Percentiles rank a stretch among this genome's conserved stretches.
Evolutionary conservation across 805 yeast genomes (phyloP).

Genomic region (Kurtzmaniella cleridarum): DNA sequence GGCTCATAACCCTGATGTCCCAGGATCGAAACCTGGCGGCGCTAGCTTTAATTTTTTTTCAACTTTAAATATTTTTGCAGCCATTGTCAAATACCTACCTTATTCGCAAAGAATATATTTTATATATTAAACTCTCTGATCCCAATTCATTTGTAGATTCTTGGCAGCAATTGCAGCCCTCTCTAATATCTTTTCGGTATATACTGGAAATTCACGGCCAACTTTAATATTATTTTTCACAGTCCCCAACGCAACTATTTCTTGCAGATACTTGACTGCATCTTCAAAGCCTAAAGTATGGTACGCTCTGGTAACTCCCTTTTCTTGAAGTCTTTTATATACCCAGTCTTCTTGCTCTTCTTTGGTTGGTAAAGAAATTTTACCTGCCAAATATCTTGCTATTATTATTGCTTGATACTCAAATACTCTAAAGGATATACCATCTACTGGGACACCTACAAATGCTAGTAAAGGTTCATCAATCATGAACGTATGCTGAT

Average conservation of each 20-base stretch:
- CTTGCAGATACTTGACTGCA: conserved; percentile 18
- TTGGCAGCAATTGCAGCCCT: conserved; percentile 11
- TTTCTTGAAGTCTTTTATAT: conserved; percentile 25
- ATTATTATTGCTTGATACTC: conserved; percentile 62
- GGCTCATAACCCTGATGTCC: conserved; percentile 99
- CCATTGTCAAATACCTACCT: not conserved
- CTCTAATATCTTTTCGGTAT: conserved; percentile 12
- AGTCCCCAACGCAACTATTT: conserved; percentile 13
- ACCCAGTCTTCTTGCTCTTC: conserved; percentile 45
- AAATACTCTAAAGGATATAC: conserved; percentile 57
- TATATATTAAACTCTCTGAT: conserved; percentile 8
- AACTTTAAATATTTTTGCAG: conserved; percentile 2
- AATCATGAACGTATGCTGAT: conserved; percentile 54
- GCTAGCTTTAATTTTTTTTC: conserved; percentile 9
- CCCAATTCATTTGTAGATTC: conserved; percentile 16
- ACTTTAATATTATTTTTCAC: conserved; percentile 15
- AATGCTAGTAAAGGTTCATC: conserved; percentile 62
- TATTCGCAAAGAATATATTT: not conserved
- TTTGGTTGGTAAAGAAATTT: conserved; percentile 44
- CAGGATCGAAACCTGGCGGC: conserved; percentile 80
- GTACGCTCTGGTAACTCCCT: conserved; percentile 38
- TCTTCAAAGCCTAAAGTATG: conserved; percentile 34
- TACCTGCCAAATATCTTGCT: conserved; percentile 56
- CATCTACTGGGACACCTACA: conserved; percentile 56
- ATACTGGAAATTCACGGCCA: conserved; percentile 15